Evolutionary conservation across 257 asterid genomes (phyloP), one percentile per base, ranked within the genome.

Genomic region (Solanum lycopersicoides): DNA sequence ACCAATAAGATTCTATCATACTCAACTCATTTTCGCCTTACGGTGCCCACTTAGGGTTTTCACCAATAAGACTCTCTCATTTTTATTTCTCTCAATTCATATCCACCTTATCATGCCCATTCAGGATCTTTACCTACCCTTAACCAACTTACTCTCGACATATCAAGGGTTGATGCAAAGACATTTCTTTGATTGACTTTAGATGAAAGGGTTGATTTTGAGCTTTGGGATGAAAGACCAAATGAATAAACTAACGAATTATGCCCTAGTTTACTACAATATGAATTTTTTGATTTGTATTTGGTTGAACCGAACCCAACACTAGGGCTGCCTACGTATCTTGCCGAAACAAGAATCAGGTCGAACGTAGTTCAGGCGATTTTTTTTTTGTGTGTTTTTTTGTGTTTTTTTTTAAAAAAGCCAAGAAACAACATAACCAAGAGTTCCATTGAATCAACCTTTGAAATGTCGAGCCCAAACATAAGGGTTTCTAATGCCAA

Each of bases 341-440:
- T 63, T 63, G 32, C 3, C 15, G 2, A 23, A 63, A 63, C 2
- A 63, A 2, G 16, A 63, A 63, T 63, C 9, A 65, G 16, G 16
- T n/a, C 16, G 1, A 65, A 65, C 3, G 16, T 63, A 63, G 71
- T 63, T n/a, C 1, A n/a, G 1, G 2, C 3, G 4, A 35, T 4
- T n/a, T n/a, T 28, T 28, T 28, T 28, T 28, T 28, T 28, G n/a
- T n/a, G n/a, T n/a, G n/a, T 28, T 28, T 28, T 28, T 28, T 28
- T 28, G n/a, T n/a, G n/a, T 28, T 1, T 5, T 5, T 4, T 44
- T 47, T 0, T 3, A 3, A 3, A 60, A 10, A 6, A 11, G 7
- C 12, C 5, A 60, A 23, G 5, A 7, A 21, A 4, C 2, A 23
- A 4, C 15, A 63, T 7, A 23, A 63, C 25, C 5, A 9, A 21